A percentile compares a stretch with the other conserved stretches of the same genome.
Conservation (phyloP, 2,329 filamentous ascomycete genomes). For the Xylaria sp. region DNA sequence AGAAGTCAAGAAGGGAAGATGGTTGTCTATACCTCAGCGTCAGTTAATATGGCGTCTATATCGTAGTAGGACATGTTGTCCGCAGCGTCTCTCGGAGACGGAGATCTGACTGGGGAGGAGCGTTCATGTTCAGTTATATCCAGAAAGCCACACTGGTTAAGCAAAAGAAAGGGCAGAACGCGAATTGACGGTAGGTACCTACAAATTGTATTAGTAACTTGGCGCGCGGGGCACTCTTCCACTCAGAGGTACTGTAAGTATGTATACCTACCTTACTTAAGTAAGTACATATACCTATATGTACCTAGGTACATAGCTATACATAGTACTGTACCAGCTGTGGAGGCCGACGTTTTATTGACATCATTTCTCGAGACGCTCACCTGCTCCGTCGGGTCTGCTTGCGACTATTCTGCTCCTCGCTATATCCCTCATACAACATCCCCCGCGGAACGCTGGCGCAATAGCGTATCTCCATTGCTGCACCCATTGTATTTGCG, state of each 20-base stretch:
- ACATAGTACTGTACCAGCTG: not conserved
- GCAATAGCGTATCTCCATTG: not conserved
- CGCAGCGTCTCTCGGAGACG: constrained; percentile 16
- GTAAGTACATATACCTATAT: no score
- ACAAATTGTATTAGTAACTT: no score
- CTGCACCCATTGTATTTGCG: not conserved
- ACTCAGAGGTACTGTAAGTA: no score
- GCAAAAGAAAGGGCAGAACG: not conserved
- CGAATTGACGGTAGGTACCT: no score
- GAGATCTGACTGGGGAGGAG: not conserved
- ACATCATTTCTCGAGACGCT: constrained; percentile 27
- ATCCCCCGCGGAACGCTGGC: not conserved
- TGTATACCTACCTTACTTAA: no score
- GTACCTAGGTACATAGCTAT: no score
- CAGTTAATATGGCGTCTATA: constrained; percentile 84
- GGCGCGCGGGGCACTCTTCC: no score
- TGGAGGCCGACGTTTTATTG: constrained; percentile 10
- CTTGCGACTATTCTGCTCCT: not conserved
- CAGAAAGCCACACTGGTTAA: not conserved
- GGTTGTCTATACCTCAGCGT: constrained; percentile 72
- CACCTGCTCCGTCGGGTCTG: not conserved
- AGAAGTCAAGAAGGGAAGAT: not conserved
- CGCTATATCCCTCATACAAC: not conserved
- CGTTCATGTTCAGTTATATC: constrained; percentile 15
- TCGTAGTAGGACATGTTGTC: constrained; percentile 80